Percentiles rank a stretch among this genome's conserved stretches.
These are phyloP conservation scores for Sporothrix phasma DNA, from an alignment of 2,329 filamentous ascomycete species.

Conservation along the genomic window DNA sequence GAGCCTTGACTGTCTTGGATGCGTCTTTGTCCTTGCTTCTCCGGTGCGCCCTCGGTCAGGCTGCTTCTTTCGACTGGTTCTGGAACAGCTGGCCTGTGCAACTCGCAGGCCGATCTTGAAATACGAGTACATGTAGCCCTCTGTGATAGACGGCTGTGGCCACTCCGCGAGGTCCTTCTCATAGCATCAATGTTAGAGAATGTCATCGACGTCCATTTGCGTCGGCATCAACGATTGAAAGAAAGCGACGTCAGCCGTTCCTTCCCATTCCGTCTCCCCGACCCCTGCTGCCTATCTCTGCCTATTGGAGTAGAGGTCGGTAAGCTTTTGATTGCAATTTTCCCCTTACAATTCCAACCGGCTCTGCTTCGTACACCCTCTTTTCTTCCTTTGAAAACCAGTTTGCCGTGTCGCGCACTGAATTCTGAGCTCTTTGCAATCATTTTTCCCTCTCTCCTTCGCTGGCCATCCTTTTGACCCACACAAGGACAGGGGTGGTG, in stretches of 20 bases:
- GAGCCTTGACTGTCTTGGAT: neutral
- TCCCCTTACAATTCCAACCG: neutral
- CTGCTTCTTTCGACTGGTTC: no score
- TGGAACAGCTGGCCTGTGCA: neutral
- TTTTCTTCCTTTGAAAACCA: neutral
- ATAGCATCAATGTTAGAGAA: no score
- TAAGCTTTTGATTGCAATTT: neutral
- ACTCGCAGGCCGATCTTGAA: neutral
- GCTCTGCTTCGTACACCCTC: neutral
- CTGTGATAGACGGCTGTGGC: no score
- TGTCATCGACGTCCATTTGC: neutral
- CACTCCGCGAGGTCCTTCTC: no score
- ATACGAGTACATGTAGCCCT: no score
- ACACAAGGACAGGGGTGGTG: neutral
- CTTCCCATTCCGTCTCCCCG: neutral
- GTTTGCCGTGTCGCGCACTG: neutral
- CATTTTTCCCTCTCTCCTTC: neutral
- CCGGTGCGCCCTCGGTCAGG: neutral
- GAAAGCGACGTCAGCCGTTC: neutral
- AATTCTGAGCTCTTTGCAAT: neutral
- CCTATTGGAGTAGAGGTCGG: neutral
- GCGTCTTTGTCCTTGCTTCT: neutral
- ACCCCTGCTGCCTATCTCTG: neutral
- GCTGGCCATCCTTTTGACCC: neutral
- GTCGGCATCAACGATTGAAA: neutral